These are phyloP conservation scores for Mrakiaceae sp. DNA, from an alignment of 1,284 basidiomycete species.

Conservation along the genomic window DNA sequence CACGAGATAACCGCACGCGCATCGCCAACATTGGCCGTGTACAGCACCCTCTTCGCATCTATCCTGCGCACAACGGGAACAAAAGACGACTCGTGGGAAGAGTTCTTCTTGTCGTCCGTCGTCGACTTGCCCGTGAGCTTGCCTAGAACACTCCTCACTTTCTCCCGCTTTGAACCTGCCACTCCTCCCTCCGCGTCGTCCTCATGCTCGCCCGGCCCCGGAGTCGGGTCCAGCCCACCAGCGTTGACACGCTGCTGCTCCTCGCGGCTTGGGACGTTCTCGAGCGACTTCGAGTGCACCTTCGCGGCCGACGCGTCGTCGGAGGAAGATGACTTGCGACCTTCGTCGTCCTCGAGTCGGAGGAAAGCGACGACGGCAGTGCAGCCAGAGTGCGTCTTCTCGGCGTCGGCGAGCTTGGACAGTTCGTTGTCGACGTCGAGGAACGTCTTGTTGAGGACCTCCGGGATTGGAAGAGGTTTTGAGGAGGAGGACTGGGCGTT, in stretches of 20 bases:
- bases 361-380: conserved; percentile 97
- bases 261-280: not conserved
- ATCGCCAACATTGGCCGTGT: conserved; percentile 86
- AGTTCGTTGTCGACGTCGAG: conserved; percentile 77
- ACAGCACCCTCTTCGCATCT: conserved; percentile 58
- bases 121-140: conserved; percentile 5
- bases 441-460: conserved; percentile 85
- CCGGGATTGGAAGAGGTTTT: conserved; percentile 52
- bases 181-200: conserved; percentile 15
- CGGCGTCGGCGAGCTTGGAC: conserved; percentile 68
- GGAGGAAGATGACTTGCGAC: not conserved
- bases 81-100: not conserved
- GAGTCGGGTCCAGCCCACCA: not conserved
- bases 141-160: conserved; percentile 11
- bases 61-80: not conserved
- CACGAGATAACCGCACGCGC: conserved; percentile 38
- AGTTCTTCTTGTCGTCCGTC: not conserved
- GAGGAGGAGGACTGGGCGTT: not conserved
- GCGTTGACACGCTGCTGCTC: too few relatives aligned
- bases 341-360: conserved; percentile 67
- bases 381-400: conserved; percentile 90
- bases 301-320: conserved; percentile 6
- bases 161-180: conserved; percentile 5
- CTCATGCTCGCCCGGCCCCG: conserved; percentile 6
- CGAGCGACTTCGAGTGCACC: not conserved